These are phyloP conservation scores for Apiotrichum montevideense DNA, from an alignment of 1,284 basidiomycete genomes.

Conservation along the genomic window DNA sequence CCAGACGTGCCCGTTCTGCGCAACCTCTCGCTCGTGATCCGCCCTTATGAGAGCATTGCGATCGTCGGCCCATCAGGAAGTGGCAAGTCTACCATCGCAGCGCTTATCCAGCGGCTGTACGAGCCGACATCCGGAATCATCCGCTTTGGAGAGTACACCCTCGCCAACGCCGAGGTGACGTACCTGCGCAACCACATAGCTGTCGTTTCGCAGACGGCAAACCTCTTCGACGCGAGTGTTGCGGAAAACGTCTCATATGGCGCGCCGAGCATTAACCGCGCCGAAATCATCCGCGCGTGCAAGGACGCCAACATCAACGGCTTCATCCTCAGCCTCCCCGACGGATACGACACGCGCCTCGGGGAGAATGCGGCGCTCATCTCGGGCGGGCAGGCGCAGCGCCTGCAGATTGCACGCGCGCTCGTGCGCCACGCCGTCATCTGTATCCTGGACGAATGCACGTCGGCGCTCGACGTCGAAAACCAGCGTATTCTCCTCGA, in stretches of 20 bases:
- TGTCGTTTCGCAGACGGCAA: constrained; percentile 76
- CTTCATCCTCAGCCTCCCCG: constrained; percentile 72
- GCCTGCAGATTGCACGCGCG: constrained; percentile 85
- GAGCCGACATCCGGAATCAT: constrained; percentile 65
- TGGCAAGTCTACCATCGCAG: constrained; percentile 80
- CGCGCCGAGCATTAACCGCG: constrained; percentile 53
- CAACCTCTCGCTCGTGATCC: constrained; percentile 59
- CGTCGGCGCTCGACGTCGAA: constrained; percentile 75
- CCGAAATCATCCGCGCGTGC: constrained; percentile 64
- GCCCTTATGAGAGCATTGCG: constrained; percentile 72
- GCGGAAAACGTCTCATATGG: constrained; percentile 85
- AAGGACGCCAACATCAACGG: constrained; percentile 72
- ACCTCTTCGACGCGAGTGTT: constrained; percentile 78
- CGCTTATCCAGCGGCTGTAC: constrained; percentile 78
- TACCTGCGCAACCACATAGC: constrained; percentile 76
- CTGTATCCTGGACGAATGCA: constrained; percentile 89
- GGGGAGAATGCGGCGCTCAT: constrained; percentile 84
- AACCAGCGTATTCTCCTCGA: constrained; percentile 76
- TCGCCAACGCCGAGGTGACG: constrained; percentile 58
- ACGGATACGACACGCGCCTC: constrained; percentile 76
- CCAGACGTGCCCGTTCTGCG: constrained; percentile 65
- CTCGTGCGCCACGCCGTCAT: constrained; percentile 65
- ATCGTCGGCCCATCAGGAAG: constrained; percentile 82
- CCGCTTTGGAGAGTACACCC: constrained; percentile 48
- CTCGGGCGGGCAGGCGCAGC: constrained; percentile 91